Base-by-base conservation (phyloP, 306 rosid species). In the Begonia peltatifolia region DNA sequence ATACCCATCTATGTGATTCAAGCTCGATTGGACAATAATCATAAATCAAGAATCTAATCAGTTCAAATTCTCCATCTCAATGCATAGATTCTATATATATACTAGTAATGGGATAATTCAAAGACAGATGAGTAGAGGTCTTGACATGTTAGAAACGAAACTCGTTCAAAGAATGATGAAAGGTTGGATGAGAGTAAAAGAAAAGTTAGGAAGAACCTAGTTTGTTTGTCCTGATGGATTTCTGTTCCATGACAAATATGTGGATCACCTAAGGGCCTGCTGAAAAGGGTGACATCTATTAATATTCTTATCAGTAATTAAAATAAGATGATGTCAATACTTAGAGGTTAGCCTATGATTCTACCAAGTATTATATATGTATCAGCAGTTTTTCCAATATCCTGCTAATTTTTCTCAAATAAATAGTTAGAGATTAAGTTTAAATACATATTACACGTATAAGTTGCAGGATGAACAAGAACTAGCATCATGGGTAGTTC, bases 241-340 rank as follows among this genome's bases (percentile, higher is more conserved):
- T 69, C 46, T 81, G 78, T 88, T 84, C 96, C 96, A 88, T 50
- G 94, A 81, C 76, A 84, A 73, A 77, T 75, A 88, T 23, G 93
- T 51, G 93, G 87, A 70, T 88, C 96, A 38, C 88, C 94, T 58
- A 84, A 88, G 44, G 94, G 84, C 78, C 96, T 88, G 93, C 88
- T 71, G 36, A 14, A 56, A 64, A 71, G 55, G 2, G 46, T 16
- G 42, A 20, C 7, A 41, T 54, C 14, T 2, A 6, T 22, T 7
- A 12, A 2, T 1, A 46, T 11, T 6, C 12, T 12, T 17, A 17
- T 53, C 36, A 41, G 9, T 6, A 16, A 55, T 7, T 35, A 30
- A 5, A 20, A 42, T 44, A 50, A 50, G 15, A 11, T 38, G 51
- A 30, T 0, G 42, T 12, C 14, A 9, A 49, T 12, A 36, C 18